Conservation (phyloP, 495 filamentous ascomycete genomes). For the Talaromyces borbonicus region DNA sequence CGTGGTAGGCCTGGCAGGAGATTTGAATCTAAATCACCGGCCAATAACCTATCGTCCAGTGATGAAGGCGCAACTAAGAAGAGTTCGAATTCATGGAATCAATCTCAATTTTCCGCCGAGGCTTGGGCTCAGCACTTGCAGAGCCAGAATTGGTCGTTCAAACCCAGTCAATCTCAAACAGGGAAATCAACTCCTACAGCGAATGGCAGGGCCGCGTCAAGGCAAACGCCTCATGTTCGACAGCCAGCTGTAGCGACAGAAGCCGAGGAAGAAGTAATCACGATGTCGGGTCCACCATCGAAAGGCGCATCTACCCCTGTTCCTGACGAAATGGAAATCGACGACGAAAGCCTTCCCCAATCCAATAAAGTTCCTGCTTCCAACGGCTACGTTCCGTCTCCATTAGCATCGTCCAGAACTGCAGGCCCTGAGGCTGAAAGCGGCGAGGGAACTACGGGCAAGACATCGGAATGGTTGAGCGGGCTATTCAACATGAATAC, state of each 20-base stretch:
- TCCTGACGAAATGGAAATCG: conserved; percentile 42
- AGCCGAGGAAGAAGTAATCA: conserved; percentile 30
- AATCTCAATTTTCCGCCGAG: conserved; percentile 46
- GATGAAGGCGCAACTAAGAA: conserved; percentile 7
- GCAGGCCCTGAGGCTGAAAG: background rate
- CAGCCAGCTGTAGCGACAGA: conserved; percentile 31
- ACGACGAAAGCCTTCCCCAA: conserved; percentile 24
- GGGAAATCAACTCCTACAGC: conserved; percentile 11
- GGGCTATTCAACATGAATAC: conserved; percentile 46
- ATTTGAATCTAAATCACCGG: background rate
- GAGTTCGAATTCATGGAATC: background rate
- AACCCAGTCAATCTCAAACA: conserved; percentile 28
- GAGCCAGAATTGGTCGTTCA: conserved; percentile 35
- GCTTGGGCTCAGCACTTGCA: conserved; percentile 58
- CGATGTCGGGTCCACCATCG: conserved; percentile 9
- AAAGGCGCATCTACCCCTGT: background rate
- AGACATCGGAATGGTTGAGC: conserved; percentile 8
- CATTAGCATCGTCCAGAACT: background rate
- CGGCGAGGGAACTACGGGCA: background rate
- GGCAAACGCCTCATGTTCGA: conserved; percentile 16
- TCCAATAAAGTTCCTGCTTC: background rate
- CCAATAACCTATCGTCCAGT: conserved; percentile 8
- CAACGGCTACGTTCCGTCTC: conserved; percentile 4
- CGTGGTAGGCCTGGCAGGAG: conserved; percentile 19
- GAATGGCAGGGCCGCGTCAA: conserved; percentile 2